Conservation (phyloP, 2,329 filamentous ascomycete species). For the Bipolaris zeicola region DNA sequence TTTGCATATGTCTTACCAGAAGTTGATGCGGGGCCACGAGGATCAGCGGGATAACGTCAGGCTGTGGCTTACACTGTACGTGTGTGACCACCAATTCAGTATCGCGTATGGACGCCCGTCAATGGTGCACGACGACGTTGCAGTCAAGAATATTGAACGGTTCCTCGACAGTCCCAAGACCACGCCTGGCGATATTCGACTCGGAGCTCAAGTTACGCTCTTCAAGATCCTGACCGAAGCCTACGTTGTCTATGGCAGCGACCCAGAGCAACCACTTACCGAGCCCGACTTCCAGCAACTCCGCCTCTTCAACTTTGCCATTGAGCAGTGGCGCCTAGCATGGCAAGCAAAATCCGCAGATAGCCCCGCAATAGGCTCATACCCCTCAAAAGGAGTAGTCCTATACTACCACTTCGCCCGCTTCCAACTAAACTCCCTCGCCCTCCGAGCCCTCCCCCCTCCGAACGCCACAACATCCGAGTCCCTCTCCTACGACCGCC, state of each 20-base stretch:
- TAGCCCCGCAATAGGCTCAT: conserved; percentile 36
- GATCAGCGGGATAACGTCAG: conserved; percentile 46
- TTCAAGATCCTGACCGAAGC: conserved; percentile 44
- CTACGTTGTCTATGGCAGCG: conserved; percentile 42
- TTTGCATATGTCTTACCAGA: conserved; percentile 47
- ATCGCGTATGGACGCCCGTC: conserved; percentile 51
- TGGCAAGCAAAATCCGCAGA: conserved; percentile 46
- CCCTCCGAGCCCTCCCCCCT: conserved; percentile 50
- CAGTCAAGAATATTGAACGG: conserved; percentile 46
- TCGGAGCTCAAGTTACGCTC: conserved; percentile 40
- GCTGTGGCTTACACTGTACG: conserved; percentile 50
- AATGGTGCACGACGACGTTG: conserved; percentile 47
- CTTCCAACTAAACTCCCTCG: conserved; percentile 58
- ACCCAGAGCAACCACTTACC: conserved; percentile 44
- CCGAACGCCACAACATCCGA: conserved; percentile 53
- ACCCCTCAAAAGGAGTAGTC: conserved; percentile 57
- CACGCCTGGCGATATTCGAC: conserved; percentile 37
- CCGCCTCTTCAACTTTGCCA: conserved; percentile 50
- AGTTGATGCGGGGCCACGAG: conserved; percentile 42
- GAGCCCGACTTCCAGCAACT: conserved; percentile 48
- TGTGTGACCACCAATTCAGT: conserved; percentile 50
- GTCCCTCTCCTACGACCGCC: conserved; percentile 51
- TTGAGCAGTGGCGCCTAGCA: conserved; percentile 51
- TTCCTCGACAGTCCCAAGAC: conserved; percentile 38
- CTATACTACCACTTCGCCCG: conserved; percentile 62